Percentiles rank a stretch among this genome's conserved stretches.
phyloP scores from a whole-genome alignment of 805 yeast species.

The Helenozyma baotianmanensis region DNA sequence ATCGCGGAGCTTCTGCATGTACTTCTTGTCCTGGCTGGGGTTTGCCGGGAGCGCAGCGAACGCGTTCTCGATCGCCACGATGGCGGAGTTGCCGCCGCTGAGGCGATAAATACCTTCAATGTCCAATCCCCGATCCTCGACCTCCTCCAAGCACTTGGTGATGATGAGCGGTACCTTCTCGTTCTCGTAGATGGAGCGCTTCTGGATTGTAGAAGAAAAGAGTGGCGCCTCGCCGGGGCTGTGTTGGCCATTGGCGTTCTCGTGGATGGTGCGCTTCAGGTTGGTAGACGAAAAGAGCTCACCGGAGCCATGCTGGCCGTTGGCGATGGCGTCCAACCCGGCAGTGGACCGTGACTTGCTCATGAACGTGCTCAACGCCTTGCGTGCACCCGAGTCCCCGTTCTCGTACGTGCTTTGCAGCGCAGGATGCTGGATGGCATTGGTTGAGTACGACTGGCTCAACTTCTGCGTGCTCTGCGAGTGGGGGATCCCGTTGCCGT shows the following conservation, averaged over 20 bases:
- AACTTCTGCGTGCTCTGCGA: constrained; percentile 4
- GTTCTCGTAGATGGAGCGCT: constrained; percentile 59
- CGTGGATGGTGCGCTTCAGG: too few relatives aligned
- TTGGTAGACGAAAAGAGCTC: too few relatives aligned
- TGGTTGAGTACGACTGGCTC: constrained; percentile 12
- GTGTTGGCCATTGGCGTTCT: background rate
- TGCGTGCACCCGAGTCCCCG: constrained; percentile 7
- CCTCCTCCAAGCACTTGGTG: constrained; percentile 65
- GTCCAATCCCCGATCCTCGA: constrained; percentile 71
- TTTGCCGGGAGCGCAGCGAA: constrained; percentile 27
- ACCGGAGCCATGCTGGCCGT: too few relatives aligned
- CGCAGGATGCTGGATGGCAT: constrained; percentile 9
- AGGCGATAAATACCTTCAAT: constrained; percentile 88
- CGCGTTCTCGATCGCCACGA: constrained; percentile 44
- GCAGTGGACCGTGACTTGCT: constrained; percentile 47
- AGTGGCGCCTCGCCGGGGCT: constrained; percentile 23
- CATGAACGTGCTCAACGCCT: constrained; percentile 11
- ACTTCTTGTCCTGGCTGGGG: constrained; percentile 30
- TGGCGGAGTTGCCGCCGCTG: constrained; percentile 74
- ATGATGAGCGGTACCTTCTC: constrained; percentile 66
- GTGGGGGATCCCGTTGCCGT: constrained; percentile 2
- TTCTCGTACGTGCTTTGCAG: constrained; percentile 1
- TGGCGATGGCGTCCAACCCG: constrained; percentile 34
- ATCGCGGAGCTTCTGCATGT: constrained; percentile 28
- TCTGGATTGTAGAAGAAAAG: constrained; percentile 54